Evolutionary conservation across 1,284 basidiomycete species (phyloP), one percentile per base, ranked within the genome.

Genomic region (Ustilago sp.): DNA sequence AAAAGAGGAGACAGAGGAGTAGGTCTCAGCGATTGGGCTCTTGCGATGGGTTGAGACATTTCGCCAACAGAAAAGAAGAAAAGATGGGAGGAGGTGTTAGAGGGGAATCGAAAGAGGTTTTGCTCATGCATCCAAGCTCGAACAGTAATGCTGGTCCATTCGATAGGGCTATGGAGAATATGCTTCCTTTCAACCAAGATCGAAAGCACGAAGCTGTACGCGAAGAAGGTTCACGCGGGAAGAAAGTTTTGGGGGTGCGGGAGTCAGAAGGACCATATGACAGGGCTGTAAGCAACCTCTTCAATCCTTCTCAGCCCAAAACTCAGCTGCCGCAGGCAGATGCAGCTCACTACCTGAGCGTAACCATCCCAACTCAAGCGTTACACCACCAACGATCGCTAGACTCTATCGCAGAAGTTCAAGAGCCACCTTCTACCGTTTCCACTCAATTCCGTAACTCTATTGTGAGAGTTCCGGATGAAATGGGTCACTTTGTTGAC

Each of bases 341-440:
- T 5, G n/a, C n/a, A 15, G n/a, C n/a, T 11, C 32, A 41, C 55
- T 59, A 19, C n/a, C 56, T 59, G 3, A 47, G 31, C 11, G 43
- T 63, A 3, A 35, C 55, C n/a, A 23, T 47, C 15, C 35, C 48
- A 35, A 11, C 32, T 4, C 12, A 3, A n/a, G 34, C 23, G 6
- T 39, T 69, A 5, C 4, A 35, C 2, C 68, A 64, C 17, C 61
- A 59, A 13, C 54, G 59, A n/a, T 63, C 72, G 39, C 58, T 74
- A 2, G 72, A 74, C 7, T 67, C 67, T 38, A 74, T 74, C 53
- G 60, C 58, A 8, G 72, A 74, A 34, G 72, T 63, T 19, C 63
- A 53, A n/a, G 72, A 74, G 32, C 60, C 66, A 3, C 31, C 48
- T 13, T 61, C 68, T 11, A 19, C 6, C 35, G 52, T 54, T n/a